Evolutionary conservation across 2,329 filamentous ascomycete species (phyloP), one percentile per base, ranked within the genome.

Genomic region (Colletotrichum godetiae): DNA sequence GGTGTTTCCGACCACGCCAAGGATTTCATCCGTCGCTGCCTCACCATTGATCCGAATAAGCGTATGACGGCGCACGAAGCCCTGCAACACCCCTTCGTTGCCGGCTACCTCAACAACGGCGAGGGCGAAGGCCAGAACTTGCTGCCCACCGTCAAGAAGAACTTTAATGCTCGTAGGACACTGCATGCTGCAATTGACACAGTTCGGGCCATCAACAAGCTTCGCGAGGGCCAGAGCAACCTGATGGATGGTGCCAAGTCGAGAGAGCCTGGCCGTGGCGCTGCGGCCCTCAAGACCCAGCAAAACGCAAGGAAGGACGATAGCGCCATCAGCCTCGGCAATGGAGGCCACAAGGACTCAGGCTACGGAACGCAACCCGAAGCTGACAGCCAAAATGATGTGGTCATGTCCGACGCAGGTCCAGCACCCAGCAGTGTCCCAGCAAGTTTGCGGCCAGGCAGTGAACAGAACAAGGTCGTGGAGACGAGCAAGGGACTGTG

Each of bases 11-110:
- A 92, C 65, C 89, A 91, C 61, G 94, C 96, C 55, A 94, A 97
- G 79, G 94, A 97, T 77, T 99, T 99, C 83, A 98, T 99, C 85
- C 92, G 92, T 77, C 90, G 92, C 75, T 99, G 97, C 81, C 88
- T 99, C 67, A 98, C 97, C 52, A 93, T 98, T 80, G 95, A 98
- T 80, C 94, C 95, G 2, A 89, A 89, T 72, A 90, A 92, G 77
- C 94, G 97, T 78, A 97, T 98, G 90, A 98, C 96, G 1, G 93
- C 96, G 10, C 95, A 98, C 83, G 94, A 92, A 79, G 91, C 91
- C 31, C 87, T 93, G 37, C 88, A 90, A 75, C 91, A 93, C 77
- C 87, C 90, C 52, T 93, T 93, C 81, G 88, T 93, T 15, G 87
- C 89, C 7, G 88, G 87, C 68, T 87, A 85, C 78, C 84, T 86